phyloP scores from a whole-genome alignment of 345 rosid species.

The Rhodamnia rubescens region DNA sequence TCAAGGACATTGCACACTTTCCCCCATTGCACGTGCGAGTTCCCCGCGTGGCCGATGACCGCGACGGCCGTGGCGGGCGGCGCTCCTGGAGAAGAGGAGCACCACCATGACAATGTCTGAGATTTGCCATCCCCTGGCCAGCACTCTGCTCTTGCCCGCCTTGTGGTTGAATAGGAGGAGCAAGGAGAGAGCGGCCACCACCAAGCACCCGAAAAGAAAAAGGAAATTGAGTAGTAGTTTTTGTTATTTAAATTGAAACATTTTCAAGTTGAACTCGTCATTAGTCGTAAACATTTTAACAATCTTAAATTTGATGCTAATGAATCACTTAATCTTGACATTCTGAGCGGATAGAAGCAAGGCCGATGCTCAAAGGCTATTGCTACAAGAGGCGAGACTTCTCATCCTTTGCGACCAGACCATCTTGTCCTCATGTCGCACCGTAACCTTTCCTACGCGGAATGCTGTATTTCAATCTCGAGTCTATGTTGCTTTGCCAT shows the following conservation, averaged over 20 bases:
- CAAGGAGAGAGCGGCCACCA: slow-evolving; percentile 31
- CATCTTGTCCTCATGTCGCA: not conserved
- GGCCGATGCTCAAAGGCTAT: slow-evolving; percentile 73
- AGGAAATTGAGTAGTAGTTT: too few relatives aligned
- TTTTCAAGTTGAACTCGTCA: too few relatives aligned
- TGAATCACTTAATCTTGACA: not conserved
- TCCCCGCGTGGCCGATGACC: slow-evolving; percentile 36
- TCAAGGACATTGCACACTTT: slow-evolving; percentile 43
- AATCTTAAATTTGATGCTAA: not conserved
- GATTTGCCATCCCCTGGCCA: not conserved
- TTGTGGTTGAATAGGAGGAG: slow-evolving; percentile 8
- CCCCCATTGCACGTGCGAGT: slow-evolving; percentile 48
- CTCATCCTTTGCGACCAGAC: not conserved
- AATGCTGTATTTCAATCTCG: not conserved
- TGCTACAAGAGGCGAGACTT: slow-evolving; percentile 47
- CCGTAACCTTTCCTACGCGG: not conserved
- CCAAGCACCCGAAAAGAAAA: slow-evolving; percentile 22
- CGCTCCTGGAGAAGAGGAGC: slow-evolving; percentile 39
- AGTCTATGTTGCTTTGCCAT: not conserved
- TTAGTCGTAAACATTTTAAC: not conserved
- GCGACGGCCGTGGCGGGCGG: slow-evolving; percentile 41
- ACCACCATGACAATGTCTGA: slow-evolving; percentile 41
- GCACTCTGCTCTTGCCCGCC: not conserved
- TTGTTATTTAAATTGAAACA: not conserved
- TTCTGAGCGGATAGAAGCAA: slow-evolving; percentile 55